A percentile compares a stretch with the other conserved stretches of the same genome.
phyloP scores from a whole-genome alignment of 225 moss, liverwort and hornwort species.

The Rhytidiadelphus loreus region DNA sequence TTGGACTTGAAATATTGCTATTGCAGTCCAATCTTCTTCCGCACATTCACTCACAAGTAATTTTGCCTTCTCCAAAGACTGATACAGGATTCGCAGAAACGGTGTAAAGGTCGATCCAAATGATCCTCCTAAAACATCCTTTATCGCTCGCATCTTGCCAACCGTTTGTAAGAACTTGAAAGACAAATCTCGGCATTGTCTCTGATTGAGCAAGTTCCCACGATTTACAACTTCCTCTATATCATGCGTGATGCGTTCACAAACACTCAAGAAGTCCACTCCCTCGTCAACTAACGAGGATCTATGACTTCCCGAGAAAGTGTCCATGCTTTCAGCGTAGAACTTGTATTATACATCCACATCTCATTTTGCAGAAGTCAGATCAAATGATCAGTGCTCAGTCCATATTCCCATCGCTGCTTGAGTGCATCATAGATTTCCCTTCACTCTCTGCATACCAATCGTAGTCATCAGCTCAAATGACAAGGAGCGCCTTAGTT shows the following conservation, averaged over 20 bases:
- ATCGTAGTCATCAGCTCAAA: neutral
- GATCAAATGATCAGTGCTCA: neutral
- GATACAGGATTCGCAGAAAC: neutral
- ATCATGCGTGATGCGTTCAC: neutral
- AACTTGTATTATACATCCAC: neutral
- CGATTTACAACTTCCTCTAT: neutral
- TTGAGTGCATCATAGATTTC: neutral
- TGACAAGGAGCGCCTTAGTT: neutral
- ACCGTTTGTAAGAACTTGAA: neutral
- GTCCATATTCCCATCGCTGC: neutral
- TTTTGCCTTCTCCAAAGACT: neutral
- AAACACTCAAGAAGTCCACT: neutral
- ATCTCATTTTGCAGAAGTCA: neutral
- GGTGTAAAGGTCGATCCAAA: neutral
- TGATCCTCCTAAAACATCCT: neutral
- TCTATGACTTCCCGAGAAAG: neutral
- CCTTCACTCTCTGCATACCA: neutral
- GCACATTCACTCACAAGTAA: neutral
- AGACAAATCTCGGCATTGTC: neutral
- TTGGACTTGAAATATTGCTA: neutral
- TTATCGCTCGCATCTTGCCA: neutral
- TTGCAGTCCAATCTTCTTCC: neutral
- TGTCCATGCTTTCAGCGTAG: neutral
- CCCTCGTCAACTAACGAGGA: neutral
- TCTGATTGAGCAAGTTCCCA: neutral